phyloP scores from a whole-genome alignment of 208 protist genomes.

The Blechomonas ayalai region DNA sequence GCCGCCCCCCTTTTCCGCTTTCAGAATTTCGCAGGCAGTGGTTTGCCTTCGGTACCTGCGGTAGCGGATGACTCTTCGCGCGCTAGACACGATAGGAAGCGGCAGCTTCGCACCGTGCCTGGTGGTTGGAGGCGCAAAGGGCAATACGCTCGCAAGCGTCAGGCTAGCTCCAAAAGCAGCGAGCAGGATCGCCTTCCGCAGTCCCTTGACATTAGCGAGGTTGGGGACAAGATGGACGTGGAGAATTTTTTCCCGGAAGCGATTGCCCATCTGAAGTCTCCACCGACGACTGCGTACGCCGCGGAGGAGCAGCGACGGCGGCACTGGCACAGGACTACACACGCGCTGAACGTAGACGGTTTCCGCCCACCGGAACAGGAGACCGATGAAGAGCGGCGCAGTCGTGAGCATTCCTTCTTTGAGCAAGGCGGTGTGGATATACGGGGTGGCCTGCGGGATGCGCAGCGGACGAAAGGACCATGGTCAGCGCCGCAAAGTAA shows the following conservation, averaged over 20 bases:
- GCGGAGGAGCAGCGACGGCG: constrained; percentile 21
- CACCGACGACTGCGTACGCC: constrained; percentile 11
- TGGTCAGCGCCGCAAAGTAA: constrained; percentile 3
- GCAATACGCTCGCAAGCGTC: too few relatives aligned
- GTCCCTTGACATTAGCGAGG: constrained; percentile 40
- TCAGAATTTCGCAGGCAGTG: too few relatives aligned
- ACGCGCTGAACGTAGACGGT: constrained; percentile 53
- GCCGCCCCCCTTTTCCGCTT: too few relatives aligned
- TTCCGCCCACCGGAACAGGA: constrained; percentile 9
- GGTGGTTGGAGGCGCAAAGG: too few relatives aligned
- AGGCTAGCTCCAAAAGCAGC: too few relatives aligned
- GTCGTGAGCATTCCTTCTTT: constrained; percentile 45
- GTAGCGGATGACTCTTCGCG: too few relatives aligned
- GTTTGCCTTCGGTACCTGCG: too few relatives aligned
- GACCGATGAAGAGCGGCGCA: constrained; percentile 3
- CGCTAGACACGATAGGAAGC: too few relatives aligned
- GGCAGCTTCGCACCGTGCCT: too few relatives aligned
- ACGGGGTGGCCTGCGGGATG: constrained; percentile 21
- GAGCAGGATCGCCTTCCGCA: constrained; percentile 16
- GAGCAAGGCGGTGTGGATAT: constrained; percentile 75
- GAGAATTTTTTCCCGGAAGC: constrained; percentile 62
- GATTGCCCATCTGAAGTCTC: constrained; percentile 54
- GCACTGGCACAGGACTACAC: constrained; percentile 46
- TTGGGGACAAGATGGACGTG: constrained; percentile 42
- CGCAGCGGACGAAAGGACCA: background rate